These are phyloP conservation scores for Catharanthus roseus DNA, from an alignment of 257 asterid genomes.

Conservation along the genomic window DNA sequence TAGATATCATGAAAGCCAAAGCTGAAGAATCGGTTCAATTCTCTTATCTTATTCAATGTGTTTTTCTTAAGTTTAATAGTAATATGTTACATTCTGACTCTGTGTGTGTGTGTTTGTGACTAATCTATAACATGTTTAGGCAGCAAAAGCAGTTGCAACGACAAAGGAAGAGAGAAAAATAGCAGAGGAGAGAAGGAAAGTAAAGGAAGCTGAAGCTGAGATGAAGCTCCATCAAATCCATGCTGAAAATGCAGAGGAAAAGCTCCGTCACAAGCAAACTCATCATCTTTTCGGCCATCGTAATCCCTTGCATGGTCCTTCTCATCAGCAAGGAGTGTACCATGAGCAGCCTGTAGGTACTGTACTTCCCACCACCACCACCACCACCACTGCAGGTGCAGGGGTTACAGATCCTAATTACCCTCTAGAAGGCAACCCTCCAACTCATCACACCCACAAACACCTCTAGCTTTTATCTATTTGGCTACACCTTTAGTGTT, in stretches of 20 bases:
- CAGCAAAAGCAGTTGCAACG: slow-evolving; percentile 43
- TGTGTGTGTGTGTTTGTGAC: neutral
- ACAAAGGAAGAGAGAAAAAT: slow-evolving; percentile 48
- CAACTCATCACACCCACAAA: slow-evolving; percentile 8
- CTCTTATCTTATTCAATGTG: too few relatives aligned
- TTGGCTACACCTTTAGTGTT: too few relatives aligned
- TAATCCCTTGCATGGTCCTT: neutral
- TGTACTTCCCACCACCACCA: slow-evolving; percentile 20
- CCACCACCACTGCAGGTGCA: too few relatives aligned
- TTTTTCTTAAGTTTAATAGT: neutral
- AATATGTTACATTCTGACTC: too few relatives aligned
- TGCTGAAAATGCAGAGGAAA: slow-evolving; percentile 51
- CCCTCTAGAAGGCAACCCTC: slow-evolving; percentile 37
- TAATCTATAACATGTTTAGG: slow-evolving; percentile 45
- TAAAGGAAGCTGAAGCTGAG: slow-evolving; percentile 72
- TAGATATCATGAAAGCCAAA: slow-evolving; percentile 54
- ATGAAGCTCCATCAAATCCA: slow-evolving; percentile 62
- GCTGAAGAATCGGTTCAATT: too few relatives aligned
- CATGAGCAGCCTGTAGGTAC: slow-evolving; percentile 15
- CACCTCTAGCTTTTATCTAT: too few relatives aligned
- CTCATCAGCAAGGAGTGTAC: too few relatives aligned
- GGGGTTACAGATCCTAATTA: slow-evolving; percentile 28
- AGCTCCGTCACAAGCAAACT: slow-evolving; percentile 27
- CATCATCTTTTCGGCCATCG: slow-evolving; percentile 8
- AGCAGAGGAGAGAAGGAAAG: slow-evolving; percentile 53